These are phyloP conservation scores for Chlamydomonas schloesseri DNA, from an alignment of 139 green algal genomes.

Conservation along the genomic window DNA sequence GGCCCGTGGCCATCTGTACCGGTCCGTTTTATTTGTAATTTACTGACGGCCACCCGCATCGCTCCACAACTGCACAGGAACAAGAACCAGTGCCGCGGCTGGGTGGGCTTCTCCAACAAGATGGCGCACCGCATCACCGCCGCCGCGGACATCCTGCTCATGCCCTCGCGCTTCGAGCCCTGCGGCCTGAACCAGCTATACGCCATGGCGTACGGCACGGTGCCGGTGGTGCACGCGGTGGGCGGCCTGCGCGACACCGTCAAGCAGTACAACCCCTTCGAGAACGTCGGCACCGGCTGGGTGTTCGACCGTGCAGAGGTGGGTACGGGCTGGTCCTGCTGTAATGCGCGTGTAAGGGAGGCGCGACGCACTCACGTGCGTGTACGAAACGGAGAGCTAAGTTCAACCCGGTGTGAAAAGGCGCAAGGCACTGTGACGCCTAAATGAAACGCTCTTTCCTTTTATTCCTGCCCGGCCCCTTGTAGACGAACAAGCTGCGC, in stretches of 20 bases:
- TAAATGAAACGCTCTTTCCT: too few species aligned
- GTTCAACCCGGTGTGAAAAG: too few species aligned
- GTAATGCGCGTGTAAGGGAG: too few species aligned
- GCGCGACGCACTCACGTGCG: too few species aligned
- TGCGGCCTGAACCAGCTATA: slow-evolving; percentile 92
- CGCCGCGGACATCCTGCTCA: slow-evolving; percentile 84
- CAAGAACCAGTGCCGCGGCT: slow-evolving; percentile 77
- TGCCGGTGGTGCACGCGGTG: slow-evolving; percentile 93
- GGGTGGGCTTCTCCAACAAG: slow-evolving; percentile 93
- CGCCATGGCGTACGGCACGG: slow-evolving; percentile 97
- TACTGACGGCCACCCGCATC: too few species aligned
- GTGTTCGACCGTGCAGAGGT: slow-evolving; percentile 80
- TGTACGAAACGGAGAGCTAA: too few species aligned
- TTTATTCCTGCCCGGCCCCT: too few species aligned
- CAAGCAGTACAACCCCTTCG: slow-evolving; percentile 82
- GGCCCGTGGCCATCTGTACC: too few species aligned
- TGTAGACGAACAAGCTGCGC: slow-evolving; percentile 69
- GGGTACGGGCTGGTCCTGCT: too few species aligned
- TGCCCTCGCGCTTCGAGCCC: slow-evolving; percentile 93
- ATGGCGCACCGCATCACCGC: slow-evolving; percentile 96
- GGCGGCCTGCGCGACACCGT: slow-evolving; percentile 91
- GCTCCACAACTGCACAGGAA: slow-evolving; percentile 13
- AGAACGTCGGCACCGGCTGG: slow-evolving; percentile 87
- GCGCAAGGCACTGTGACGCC: too few species aligned
- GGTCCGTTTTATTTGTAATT: too few species aligned